Evolutionary conservation across 139 green algal species (phyloP).

Genomic region (Ostreobium quekettii): DNA sequence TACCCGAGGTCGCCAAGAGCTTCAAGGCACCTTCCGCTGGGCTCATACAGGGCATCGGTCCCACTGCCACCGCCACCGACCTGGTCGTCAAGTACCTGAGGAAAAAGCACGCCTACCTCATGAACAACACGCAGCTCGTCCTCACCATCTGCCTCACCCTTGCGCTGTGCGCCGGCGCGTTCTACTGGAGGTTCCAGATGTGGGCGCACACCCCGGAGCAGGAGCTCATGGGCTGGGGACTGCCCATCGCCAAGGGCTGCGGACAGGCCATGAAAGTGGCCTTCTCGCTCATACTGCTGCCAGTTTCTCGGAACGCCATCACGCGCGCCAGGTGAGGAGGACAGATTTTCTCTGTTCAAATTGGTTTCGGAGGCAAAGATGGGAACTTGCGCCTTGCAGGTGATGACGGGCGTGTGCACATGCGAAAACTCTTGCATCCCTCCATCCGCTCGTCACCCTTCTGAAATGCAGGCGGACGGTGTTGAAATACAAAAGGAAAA

Average conservation of each 20-base stretch:
- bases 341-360: neutral
- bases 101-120: neutral
- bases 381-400: no score
- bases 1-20: neutral
- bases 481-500: no score
- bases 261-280: constrained; percentile 11
- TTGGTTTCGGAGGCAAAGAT: no score
- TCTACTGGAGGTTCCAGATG: constrained; percentile 16
- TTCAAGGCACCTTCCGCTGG: no score
- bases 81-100: no score
- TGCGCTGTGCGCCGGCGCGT: neutral
- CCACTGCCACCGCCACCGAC: no score
- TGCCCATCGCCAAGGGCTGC: constrained; percentile 12
- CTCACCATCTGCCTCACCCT: neutral
- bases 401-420: no score
- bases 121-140: constrained; percentile 5
- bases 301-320: constrained; percentile 14
- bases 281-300: constrained; percentile 15
- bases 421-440: no score
- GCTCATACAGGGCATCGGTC: no score
- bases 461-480: no score
- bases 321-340: constrained; percentile 10
- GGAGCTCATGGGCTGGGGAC: constrained; percentile 5
- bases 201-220: neutral
- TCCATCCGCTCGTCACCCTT: no score